Conservation (phyloP, 169 alveolate genomes). For the Plasmodium fragile region DNA sequence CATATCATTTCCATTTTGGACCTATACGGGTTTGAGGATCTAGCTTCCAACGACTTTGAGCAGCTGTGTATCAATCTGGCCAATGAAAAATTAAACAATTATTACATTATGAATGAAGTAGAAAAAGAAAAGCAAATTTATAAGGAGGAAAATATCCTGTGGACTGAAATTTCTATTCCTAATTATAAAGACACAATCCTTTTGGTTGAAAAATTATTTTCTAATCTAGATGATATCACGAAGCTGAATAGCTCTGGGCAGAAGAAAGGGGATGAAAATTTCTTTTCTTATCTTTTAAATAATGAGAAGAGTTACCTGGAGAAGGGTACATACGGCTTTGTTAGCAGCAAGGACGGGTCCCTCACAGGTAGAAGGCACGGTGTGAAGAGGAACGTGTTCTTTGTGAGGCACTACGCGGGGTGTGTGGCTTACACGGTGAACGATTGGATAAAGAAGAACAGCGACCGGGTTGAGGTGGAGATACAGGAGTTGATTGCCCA, state of each 20-base stretch:
- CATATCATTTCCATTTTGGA: conserved; percentile 96
- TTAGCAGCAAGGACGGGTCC: conserved; percentile 12
- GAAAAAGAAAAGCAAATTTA: conserved; percentile 89
- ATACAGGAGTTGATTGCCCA: conserved; percentile 77
- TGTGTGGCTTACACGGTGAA: conserved; percentile 86
- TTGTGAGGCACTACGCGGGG: conserved; percentile 91
- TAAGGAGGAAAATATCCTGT: conserved; percentile 88
- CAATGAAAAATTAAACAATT: conserved; percentile 94
- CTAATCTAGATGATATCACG: conserved; percentile 45
- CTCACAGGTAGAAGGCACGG: conserved; percentile 35
- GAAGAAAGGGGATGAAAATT: conserved; percentile 52
- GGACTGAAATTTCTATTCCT: conserved; percentile 70
- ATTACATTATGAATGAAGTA: conserved; percentile 90
- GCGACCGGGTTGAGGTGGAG: conserved; percentile 86
- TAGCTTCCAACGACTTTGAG: conserved; percentile 96
- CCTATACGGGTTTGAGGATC: conserved; percentile 98
- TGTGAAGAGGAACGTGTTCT: conserved; percentile 36
- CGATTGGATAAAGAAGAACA: conserved; percentile 89
- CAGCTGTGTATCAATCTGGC: conserved; percentile 98
- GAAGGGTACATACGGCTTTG: conserved; percentile 34
- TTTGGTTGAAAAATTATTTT: conserved; percentile 41
- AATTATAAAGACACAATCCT: conserved; percentile 33
- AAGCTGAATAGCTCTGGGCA: conserved; percentile 44
- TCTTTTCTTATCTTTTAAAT: conserved; percentile 29
- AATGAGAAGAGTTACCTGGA: conserved; percentile 28